phyloP scores from a whole-genome alignment of 106 monocot genomes.

The Hemerocallis citrina region DNA sequence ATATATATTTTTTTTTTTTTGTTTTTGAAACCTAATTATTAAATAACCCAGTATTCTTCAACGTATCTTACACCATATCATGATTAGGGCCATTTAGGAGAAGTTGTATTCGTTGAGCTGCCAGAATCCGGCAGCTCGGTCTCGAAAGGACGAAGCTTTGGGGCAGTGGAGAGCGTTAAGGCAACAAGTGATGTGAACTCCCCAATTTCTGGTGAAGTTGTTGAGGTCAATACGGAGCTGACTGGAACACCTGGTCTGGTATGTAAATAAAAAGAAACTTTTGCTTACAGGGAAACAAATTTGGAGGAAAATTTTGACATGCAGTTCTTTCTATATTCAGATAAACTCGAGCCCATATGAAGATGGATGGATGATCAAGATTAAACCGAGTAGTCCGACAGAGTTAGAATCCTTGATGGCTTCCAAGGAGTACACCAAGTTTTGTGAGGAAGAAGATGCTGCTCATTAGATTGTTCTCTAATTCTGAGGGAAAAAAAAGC shows the following conservation, averaged over 20 bases:
- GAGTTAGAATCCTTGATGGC: conserved; percentile 69
- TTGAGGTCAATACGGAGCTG: conserved; percentile 52
- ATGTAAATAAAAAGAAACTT: neutral
- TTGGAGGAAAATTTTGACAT: neutral
- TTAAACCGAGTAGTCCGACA: conserved; percentile 68
- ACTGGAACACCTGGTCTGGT: conserved; percentile 53
- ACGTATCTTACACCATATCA: neutral
- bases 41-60: neutral
- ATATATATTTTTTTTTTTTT: no score
- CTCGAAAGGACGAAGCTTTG: conserved; percentile 37
- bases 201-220: conserved; percentile 60
- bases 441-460: conserved; percentile 90
- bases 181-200: conserved; percentile 63
- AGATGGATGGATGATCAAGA: conserved; percentile 97
- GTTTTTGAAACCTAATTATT: no score
- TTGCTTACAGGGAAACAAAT: neutral
- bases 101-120: conserved; percentile 63
- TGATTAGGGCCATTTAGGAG: conserved; percentile 50
- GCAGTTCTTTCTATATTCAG: conserved; percentile 9
- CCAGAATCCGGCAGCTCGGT: conserved; percentile 34
- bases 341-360: conserved; percentile 75
- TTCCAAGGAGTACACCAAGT: conserved; percentile 59
- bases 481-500: no score
- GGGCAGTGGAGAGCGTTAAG: conserved; percentile 74
- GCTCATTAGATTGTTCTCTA: conserved; percentile 62